A percentile compares a stretch with the other conserved stretches of the same genome.
Evolutionary conservation across 2,329 filamentous ascomycete species (phyloP).

Genomic region (Cryphonectria radicalis): DNA sequence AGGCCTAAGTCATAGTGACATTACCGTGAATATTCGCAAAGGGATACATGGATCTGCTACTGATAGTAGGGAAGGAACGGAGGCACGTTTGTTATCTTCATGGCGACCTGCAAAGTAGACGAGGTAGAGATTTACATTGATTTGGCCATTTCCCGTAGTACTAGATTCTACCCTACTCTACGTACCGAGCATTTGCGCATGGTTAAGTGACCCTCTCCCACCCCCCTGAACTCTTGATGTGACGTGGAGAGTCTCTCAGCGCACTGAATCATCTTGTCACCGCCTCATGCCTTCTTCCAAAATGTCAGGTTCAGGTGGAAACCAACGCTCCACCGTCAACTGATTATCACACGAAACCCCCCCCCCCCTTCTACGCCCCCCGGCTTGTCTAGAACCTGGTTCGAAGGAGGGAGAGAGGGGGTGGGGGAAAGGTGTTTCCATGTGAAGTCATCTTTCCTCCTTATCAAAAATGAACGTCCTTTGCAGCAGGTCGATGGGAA

Average conservation of each 20-base stretch:
- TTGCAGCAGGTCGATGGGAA: neutral
- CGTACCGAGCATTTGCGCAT: neutral
- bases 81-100: neutral
- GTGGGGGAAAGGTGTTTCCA: neutral
- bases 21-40: neutral
- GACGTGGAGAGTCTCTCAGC: neutral
- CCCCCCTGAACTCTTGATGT: neutral
- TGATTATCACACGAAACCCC: neutral
- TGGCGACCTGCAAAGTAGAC: neutral
- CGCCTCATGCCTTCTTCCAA: neutral
- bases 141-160: neutral
- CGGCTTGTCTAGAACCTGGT: neutral
- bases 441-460: no score
- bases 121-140: neutral
- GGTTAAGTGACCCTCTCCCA: neutral
- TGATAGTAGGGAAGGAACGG: neutral
- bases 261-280: neutral
- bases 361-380: no score
- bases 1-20: constrained; percentile 5
- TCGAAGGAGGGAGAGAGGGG: neutral
- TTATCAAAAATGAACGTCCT: no score
- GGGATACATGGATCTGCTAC: neutral
- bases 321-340: neutral
- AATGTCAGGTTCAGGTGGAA: neutral
- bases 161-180: neutral